Base-by-base conservation (phyloP, 495 filamentous ascomycete genomes). In the Tirmania nivea region DNA sequence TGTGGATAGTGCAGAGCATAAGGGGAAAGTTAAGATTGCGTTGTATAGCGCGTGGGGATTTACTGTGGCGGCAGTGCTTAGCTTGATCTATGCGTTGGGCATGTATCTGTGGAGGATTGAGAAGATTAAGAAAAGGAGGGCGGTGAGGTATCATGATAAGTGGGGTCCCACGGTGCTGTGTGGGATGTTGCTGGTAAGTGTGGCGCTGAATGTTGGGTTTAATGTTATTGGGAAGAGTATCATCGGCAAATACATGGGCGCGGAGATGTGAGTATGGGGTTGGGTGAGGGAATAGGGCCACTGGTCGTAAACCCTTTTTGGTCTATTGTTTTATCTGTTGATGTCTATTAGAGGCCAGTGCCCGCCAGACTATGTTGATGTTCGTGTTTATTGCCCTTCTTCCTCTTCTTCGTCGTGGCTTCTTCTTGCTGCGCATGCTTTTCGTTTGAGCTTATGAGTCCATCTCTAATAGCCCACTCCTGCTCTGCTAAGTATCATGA, bases 111-210 rank as follows among this genome's bases (percentile, higher is more conserved):
- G 86, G 75, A 77, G 90, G 48, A 85, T 87, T 55, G 69, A 76
- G 56, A 83, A 81, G 57, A 94, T 96, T 64, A 77, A 83, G 58
- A 75, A 78, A 60, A 75, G 89, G 48, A 78, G 77, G 42, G 84
- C 80, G 35, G 86, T 90, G 35, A 82, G 76, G 56, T 96, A 92
- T 70, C 87, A 96, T 65, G 90, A 97, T 64, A 79, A 78, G 58
- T 80, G 75, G 69, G 90, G 90, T 0, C 90, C 90, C 4, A 88
- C 73, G 5, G 62, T 81, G n/a, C 69, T 97, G n/a, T 88, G 84
- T 55, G 55, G 69, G 11, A 75, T 80, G 21, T 67, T 97, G 51
- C 73, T 93, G 16, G 69, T 72, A 0, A 81, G 86, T 8, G 75
- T 94, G 31, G 69, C 74, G 31, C 61, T 92, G 37, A 93, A 88